Evolutionary conservation across 2,329 filamentous ascomycete genomes (phyloP), one percentile per base, ranked within the genome.

Genomic region (Blastomyces gilchristii): DNA sequence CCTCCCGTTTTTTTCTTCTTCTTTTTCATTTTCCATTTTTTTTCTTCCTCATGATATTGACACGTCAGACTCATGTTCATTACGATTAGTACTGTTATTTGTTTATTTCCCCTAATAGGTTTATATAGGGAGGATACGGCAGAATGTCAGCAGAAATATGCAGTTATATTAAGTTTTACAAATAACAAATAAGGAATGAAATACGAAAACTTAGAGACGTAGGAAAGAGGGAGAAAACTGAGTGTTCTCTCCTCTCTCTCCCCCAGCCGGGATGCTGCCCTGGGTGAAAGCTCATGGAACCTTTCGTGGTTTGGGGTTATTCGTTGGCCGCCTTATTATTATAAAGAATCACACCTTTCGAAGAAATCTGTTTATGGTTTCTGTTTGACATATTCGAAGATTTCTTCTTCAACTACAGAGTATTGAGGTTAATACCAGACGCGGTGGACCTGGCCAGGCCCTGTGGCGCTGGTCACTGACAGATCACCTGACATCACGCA

Each of bases 31-130:
- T n/a, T 45, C 12, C 9, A 5, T 41, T 47, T 22, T 9, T 28
- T 22, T 31, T 37, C 3, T n/a, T n/a, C 11, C 28, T 34, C 34
- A 59, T 59, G 25, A 59, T 59, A 47, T 34, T 49, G 57, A 28
- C 28, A 47, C 43, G 41, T 59, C 57, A 31, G 57, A 49, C 57
- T 59, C 57, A 59, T 59, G 57, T 49, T 59, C 16, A 34, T 59
- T 25, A 47, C 28, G 57, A 59, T 49, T 34, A 45, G 22, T 39
- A 47, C 28, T 34, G 43, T 45, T 58, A 58, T 47, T 47, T 49
- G 31, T 47, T 47, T 59, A 47, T 47, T 47, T 59, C 41, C 41
- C 7, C 39, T 59, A 16, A 18, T 28, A 59, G 8, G 16, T 8
- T 22, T 45, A 7, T 16, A 49, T 16, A 47, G 7, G 57, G 16